Evolutionary conservation across 2,329 filamentous ascomycete genomes (phyloP).

Genomic region (Claviceps africana): DNA sequence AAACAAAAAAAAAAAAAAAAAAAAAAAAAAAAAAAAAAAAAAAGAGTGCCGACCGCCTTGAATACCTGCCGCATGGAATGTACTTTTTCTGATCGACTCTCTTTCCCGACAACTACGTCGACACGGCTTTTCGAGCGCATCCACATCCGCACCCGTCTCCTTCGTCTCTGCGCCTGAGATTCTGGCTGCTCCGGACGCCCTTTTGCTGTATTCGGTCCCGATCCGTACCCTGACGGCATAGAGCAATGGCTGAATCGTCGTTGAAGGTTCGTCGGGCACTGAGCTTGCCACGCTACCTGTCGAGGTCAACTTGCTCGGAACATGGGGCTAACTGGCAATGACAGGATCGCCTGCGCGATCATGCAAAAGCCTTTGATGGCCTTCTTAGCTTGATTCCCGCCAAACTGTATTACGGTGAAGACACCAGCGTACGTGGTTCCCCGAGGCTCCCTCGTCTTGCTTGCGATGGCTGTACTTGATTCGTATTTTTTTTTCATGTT

Average conservation of each 20-base stretch:
- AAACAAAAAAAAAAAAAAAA: neutral
- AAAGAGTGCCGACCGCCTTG: constrained; percentile 8
- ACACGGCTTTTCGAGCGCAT: neutral
- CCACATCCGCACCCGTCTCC: neutral
- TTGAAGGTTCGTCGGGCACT: constrained; percentile 29
- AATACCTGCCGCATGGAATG: neutral
- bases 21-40: constrained; percentile 1
- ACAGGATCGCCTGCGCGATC: constrained; percentile 42
- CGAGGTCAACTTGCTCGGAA: neutral
- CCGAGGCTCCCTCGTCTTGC: neutral
- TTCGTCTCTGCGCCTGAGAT: neutral
- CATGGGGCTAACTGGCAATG: constrained; percentile 6
- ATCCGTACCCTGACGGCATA: neutral
- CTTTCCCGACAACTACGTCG: neutral
- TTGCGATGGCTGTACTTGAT: neutral
- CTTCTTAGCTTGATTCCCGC: constrained; percentile 78
- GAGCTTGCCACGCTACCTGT: constrained; percentile 15
- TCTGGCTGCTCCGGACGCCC: neutral
- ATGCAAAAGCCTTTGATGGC: constrained; percentile 69
- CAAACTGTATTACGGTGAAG: constrained; percentile 80
- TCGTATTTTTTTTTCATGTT: neutral
- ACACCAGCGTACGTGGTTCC: constrained; percentile 55
- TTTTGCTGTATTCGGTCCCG: neutral
- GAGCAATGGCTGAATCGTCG: constrained; percentile 28
- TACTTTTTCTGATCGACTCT: neutral